Evolutionary conservation across 345 rosid genomes (phyloP), one percentile per base, ranked within the genome.

Genomic region (Gossypium stocksii): DNA sequence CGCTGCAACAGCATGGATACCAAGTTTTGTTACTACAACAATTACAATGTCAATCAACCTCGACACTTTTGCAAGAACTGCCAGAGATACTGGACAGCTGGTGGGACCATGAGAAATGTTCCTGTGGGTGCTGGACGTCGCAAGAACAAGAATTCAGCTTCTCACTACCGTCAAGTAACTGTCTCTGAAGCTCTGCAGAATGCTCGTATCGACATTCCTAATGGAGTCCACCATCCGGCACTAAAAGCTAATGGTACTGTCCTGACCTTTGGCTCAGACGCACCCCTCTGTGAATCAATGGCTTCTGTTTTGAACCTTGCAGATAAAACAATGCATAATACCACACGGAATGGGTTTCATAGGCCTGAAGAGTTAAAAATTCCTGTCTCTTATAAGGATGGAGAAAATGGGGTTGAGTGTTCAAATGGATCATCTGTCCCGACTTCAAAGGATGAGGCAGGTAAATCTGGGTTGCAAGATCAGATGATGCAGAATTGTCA

Each of bases 31-130:
- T 94, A 92, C 86, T 94, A 89, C 79, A 94, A 94, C 79, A 94
- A 94, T 78, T 94, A 94, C 79, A 94, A 90, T 49, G 97, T 94
- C 74, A 92, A 92, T 83, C 98, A 94, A 74, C 97, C 98, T 12
- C 88, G 98, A 0, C 95, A 94, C 77, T 90, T 94, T 83, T 94
- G 98, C 79, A 94, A 90, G 87, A 89, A 89, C 76, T 94, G 98
- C 70, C 98, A 94, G 84, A 90, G 98, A 79, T 94, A 94, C 85
- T 94, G 98, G 98, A 94, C 98, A 4, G 97, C 94, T 15, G 97
- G 98, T 63, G 98, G 98, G 75, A 90, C 97, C 2, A 92, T 94
- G 98, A 87, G 98, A 78, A 92, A 94, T 69, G 97, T 94, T 14
- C 97, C 98, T 0, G 91, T 94, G 62, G 98, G 97, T 60, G 98